Base-by-base conservation (phyloP, 2,329 filamentous ascomycete genomes). In the Leptographium wingfieldii region DNA sequence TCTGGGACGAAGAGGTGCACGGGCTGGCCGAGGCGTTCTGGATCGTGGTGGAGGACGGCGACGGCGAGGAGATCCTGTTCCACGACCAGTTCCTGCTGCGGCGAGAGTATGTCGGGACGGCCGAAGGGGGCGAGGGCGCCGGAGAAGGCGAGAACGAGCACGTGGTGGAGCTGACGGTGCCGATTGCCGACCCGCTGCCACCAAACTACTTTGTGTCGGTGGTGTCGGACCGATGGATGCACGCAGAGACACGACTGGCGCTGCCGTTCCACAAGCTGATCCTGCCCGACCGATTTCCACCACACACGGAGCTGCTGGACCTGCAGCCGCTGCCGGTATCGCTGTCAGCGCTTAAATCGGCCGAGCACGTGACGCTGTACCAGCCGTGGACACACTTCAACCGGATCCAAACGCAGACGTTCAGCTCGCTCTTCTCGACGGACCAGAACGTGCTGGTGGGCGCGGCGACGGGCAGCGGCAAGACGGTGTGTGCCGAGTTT, bases 121-220 rank as follows among this genome's bases (percentile, higher is more conserved):
- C 12, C 33, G 56, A 27, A 25, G n/a, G 11, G 11, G 49, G 29
- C 5, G 25, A 40, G 1, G 25, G 33, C 29, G 25, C 3, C 14
- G 57, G 29, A 46, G 49, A 59, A 10, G 35, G 48, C 25, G 92
- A 97, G 68, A 82, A 86, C 70, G 92, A 97, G 74, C 94, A 99
- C 72, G 74, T 96, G 12, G 87, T 99, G 33, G 94, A 99, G 66
- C 94, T 99, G 67, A 97, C 92, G 0, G 92, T 97, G 3, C 89
- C 94, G 0, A 95, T 99, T 66, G 92, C 90, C 0, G 94, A 99
- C 66, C 95, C 95, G 0, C 95, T 97, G 88, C 94, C 94, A 16
- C 94, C 95, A 0, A 95, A 99, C 72, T 99, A 99, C 76, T 99
- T 99, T 74, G 90, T 99, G 67, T 94, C 91, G 0, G 83, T 99